Base-by-base conservation (phyloP, 164 flowering plant species). In the Magnolia officinalis region DNA sequence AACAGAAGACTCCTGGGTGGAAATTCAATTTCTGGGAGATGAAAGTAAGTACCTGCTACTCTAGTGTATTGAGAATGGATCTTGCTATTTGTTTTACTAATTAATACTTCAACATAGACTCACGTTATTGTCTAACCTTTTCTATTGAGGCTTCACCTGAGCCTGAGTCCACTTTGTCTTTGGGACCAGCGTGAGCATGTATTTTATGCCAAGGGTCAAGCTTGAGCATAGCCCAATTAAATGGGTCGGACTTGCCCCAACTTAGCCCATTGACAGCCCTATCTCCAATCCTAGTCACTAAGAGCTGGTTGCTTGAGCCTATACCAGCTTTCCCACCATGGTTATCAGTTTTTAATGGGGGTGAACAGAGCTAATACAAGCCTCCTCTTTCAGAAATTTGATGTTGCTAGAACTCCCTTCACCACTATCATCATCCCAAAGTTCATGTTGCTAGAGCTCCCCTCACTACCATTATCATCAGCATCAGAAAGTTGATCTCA, bases 21-120 rank as follows among this genome's bases (percentile, higher is more conserved):
- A 96, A 96, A 82, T 96, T 89, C 86, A 93, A 93, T 80, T 94
- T 92, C 83, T 96, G 99, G 99, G 99, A 96, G 83, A 94, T 96
- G 98, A 94, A 96, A 91, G 99, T 95, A 51, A 24, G 83, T 70
- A 52, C 52, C 59, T 50, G 10, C 13, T 26, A 16, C 58, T 77
- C 76, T 65, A 11, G 23, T 52, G 7, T 10, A 45, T 14, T 8
- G 67, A 52, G 29, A 29, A 71, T n/a, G 49, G 26, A 55, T 63
- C 37, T 16, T 50, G 1, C 11, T 16, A 50, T 9, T 21, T 20
- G 49, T 58, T 29, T 58, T 7, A 58, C 55, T 49, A 74, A 66
- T 64, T 65, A 7, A 37, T 10, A 55, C 11, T 55, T 10, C 18
- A 16, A 55, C 61, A 55, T 55, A 10, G 61, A 55, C 18, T 55